A percentile compares a stretch with the other conserved stretches of the same genome.
Conservation (phyloP, 441 rosid genomes). For the Pelargonium australe region DNA sequence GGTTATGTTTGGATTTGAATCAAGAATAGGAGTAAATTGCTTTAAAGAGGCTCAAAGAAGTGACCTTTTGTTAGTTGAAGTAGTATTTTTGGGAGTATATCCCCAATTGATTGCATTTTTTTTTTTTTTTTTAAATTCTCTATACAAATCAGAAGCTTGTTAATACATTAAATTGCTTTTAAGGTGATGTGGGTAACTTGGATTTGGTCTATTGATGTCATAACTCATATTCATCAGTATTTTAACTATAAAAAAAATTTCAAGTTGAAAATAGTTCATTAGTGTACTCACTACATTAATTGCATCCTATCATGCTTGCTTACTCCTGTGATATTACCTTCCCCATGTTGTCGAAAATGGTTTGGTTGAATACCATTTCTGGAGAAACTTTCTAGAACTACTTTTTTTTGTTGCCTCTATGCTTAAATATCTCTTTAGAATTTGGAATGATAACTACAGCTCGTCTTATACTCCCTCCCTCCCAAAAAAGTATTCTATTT, state of each 20-base stretch:
- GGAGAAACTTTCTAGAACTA: neutral
- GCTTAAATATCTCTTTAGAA: neutral
- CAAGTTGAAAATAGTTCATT: no score
- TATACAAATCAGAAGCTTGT: neutral
- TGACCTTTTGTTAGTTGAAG: neutral
- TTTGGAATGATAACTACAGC: neutral
- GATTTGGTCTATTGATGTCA: neutral
- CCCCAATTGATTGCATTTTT: neutral
- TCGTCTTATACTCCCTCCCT: neutral
- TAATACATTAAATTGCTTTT: neutral
- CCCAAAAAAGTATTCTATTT: neutral
- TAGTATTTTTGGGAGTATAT: neutral
- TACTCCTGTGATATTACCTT: neutral
- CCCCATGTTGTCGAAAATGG: neutral
- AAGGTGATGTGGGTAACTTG: neutral
- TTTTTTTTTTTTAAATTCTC: neutral
- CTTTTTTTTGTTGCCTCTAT: neutral
- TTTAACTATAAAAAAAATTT: no score
- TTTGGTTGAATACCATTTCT: neutral
- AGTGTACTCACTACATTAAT: no score
- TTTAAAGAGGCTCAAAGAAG: neutral
- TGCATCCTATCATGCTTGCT: neutral
- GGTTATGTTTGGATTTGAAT: neutral
- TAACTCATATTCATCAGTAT: neutral
- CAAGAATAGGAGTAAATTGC: neutral